phyloP scores from a whole-genome alignment of 139 green algal species.

The Mesostigma viride region DNA sequence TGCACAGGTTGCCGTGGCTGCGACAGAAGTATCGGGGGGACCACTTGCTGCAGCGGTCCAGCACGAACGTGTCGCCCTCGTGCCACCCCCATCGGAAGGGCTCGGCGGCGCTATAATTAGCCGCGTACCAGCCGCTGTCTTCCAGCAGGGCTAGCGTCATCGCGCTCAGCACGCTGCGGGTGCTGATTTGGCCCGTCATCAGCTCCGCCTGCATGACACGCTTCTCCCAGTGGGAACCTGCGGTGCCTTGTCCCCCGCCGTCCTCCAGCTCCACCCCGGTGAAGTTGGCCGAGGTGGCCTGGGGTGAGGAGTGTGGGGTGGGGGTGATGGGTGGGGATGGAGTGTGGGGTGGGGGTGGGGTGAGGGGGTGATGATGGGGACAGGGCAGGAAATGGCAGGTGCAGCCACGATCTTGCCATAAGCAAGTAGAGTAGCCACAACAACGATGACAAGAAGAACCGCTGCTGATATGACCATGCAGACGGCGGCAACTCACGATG shows the following conservation, averaged over 20 bases:
- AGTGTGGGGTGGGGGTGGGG: too few species aligned
- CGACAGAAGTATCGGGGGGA: background rate
- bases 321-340: too few species aligned
- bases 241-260: slow-evolving; percentile 11
- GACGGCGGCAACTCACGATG: too few species aligned
- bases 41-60: slow-evolving; percentile 9
- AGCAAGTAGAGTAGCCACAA: too few species aligned
- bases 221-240: slow-evolving; percentile 26
- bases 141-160: slow-evolving; percentile 21
- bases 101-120: slow-evolving; percentile 8
- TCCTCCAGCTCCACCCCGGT: slow-evolving; percentile 14
- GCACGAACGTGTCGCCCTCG: background rate
- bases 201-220: slow-evolving; percentile 21
- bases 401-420: too few species aligned
- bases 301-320: too few species aligned
- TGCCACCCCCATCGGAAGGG: background rate
- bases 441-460: too few species aligned
- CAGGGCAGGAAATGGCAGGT: too few species aligned
- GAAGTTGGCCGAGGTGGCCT: too few species aligned
- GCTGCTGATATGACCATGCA: too few species aligned
- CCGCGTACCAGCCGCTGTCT: slow-evolving; percentile 15
- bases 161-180: background rate
- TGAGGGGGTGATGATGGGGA: too few species aligned
- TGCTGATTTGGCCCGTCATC: slow-evolving; percentile 12
- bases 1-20: background rate